A percentile compares a stretch with the other conserved stretches of the same genome.
These are phyloP conservation scores for Pilatotrama ljubarskyi DNA, from an alignment of 768 basidiomycete species.

Conservation along the genomic window DNA sequence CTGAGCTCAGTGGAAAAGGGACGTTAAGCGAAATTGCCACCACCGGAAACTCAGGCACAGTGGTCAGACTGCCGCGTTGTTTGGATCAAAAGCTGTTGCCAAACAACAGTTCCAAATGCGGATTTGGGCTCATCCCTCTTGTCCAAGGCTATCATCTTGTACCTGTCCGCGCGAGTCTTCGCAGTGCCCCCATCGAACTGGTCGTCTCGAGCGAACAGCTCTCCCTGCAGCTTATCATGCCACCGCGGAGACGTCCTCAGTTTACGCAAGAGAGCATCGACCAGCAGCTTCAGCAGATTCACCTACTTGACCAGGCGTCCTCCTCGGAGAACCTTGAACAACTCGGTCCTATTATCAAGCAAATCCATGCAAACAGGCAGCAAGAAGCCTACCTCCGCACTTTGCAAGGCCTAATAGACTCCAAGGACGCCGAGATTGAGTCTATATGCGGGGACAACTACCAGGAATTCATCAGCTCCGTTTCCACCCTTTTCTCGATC, in stretches of 20 bases:
- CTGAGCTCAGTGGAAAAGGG: too few relatives aligned
- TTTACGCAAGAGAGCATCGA: conserved; percentile 86
- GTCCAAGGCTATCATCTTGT: neutral
- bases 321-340: conserved; percentile 95
- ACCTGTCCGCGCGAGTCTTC: too few relatives aligned
- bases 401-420: conserved; percentile 83
- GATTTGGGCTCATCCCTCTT: neutral
- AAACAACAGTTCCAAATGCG: conserved; percentile 18
- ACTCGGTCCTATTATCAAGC: conserved; percentile 91
- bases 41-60: too few relatives aligned
- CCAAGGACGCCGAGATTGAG: conserved; percentile 96
- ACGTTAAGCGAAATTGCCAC: too few relatives aligned
- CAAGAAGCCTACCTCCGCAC: conserved; percentile 89
- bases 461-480: conserved; percentile 96
- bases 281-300: conserved; percentile 89
- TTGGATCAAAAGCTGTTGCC: conserved; percentile 32
- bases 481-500: conserved; percentile 94
- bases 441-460: conserved; percentile 95
- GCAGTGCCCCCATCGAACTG: too few relatives aligned
- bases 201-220: too few relatives aligned
- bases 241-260: conserved; percentile 66
- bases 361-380: conserved; percentile 83
- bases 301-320: conserved; percentile 83
- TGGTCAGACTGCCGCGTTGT: conserved; percentile 9
- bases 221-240: too few relatives aligned